Evolutionary conservation across 192 early-diverging fungal genomes (phyloP), one percentile per base, ranked within the genome.

Genomic region (Coemansia sp.): DNA sequence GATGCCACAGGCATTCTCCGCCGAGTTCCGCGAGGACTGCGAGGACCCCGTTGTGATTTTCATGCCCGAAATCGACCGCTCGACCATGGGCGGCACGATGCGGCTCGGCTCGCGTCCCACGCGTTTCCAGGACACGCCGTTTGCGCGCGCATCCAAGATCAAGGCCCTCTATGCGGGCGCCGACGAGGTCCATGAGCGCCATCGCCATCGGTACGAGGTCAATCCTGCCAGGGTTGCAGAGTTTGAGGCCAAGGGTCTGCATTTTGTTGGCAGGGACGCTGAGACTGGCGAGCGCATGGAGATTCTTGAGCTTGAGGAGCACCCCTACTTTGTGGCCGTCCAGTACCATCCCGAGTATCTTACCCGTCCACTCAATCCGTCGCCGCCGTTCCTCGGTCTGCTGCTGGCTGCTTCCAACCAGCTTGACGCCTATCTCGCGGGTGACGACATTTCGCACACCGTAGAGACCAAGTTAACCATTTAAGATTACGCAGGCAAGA

Each of bases 321-420:
- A 99, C 75, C 95, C 96, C 13, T 99, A 89, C 83, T 99, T 90
- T 86, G 91, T 99, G 39, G 98, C 88, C 58, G 88, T 87, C 22
- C 98, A 99, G 87, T 98, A 91, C 76, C 98, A 99, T 68, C 98
- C 98, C 38, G 98, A 99, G 83, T 97, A 95, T 86, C 85, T 96
- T 58, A 98, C 95, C 42, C 90, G 95, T 42, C 98, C 98, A 4
- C 82, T 98, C 53, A 90, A 86, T 72, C 98, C 98, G 11, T 90
- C 90, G 8, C 94, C 98, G 45, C 86, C 90, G 13, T 99, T 98
- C 87, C 79, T 95, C 16, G 98, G 98, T 51, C 88, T 99, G 38
- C 86, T 99, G 69, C 72, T 94, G 63, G 96, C 96, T 50, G 87
- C 96, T 53, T 84, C 89, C 14, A 91, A 90, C 20, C 79, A 90